Evolutionary conservation across 2,329 filamentous ascomycete species (phyloP).

Genomic region (Trichophyton verrucosum): DNA sequence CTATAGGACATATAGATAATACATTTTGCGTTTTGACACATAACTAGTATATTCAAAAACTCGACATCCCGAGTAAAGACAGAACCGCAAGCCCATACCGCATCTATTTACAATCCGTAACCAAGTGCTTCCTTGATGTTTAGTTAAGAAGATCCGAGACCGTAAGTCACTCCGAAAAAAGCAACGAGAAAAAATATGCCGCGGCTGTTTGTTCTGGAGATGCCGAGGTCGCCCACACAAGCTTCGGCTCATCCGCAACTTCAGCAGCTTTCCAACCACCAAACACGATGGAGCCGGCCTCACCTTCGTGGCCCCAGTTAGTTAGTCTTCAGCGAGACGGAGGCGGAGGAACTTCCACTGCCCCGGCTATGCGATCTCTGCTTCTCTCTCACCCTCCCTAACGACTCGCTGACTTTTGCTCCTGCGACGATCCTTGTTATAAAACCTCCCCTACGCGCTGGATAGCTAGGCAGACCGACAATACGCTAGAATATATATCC

Average conservation of each 20-base stretch:
- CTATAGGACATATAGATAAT: neutral
- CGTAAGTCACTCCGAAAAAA: neutral
- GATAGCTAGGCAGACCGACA: neutral
- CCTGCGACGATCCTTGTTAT: neutral
- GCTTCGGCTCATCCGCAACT: neutral
- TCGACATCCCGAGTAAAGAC: too few relatives aligned
- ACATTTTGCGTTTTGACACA: neutral
- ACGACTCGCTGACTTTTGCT: neutral
- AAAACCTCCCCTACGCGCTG: neutral
- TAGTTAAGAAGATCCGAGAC: too few relatives aligned
- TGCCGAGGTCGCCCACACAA: neutral
- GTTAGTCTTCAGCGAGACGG: neutral
- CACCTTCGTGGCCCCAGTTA: neutral
- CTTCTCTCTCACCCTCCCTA: neutral
- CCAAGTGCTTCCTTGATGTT: too few relatives aligned
- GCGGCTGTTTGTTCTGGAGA: neutral
- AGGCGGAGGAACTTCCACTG: neutral
- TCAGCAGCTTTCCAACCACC: neutral
- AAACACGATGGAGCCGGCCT: neutral
- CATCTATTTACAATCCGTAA: too few relatives aligned
- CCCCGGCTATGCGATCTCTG: neutral
- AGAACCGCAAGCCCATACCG: too few relatives aligned
- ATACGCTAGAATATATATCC: neutral
- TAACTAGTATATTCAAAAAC: too few relatives aligned
- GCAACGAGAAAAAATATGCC: neutral